Base-by-base conservation (phyloP, 2,329 filamentous ascomycete genomes). In the Cladophialophora bantiana region DNA sequence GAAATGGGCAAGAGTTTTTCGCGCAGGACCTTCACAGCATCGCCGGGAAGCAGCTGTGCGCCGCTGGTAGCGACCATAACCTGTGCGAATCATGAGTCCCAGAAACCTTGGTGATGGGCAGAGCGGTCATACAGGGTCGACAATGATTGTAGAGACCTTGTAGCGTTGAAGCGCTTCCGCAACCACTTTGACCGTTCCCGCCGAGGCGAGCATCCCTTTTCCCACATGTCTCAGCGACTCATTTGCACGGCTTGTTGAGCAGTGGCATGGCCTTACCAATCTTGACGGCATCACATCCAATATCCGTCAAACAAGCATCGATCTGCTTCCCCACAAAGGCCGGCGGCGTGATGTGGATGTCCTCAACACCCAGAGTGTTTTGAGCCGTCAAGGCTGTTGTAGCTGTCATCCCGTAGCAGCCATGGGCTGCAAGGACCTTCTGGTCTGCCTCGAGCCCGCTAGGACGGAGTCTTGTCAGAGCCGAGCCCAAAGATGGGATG, bases 371-470 rank as follows among this genome's bases (percentile, higher is more conserved):
- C 61, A 86, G 84, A 0, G 95, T 99, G 79, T 98, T 97, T 76
- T 98, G 95, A 15, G 93, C 94, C n/a, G 95, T 99, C 75, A 99
- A 82, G 20, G 94, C 94, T 13, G 94, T 96, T 9, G 94, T 97
- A 26, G 94, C 93, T 59, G 94, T 97, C 89, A 97, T 96, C 67
- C 93, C 93, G 83, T 98, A 98, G 81, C 92, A 95, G 67, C 90
- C 89, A 85, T 98, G 93, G 18, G 92, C 92, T 53, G 93, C 91
- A 68, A 97, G 90, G 68, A 96, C 93, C 78, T 97, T 96, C 76
- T 98, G 94, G 77, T 98, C 94, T 45, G 94, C 95, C 79, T 99
- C 94, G 38, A 99, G 87, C 59, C 94, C 95, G 64, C 94, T 97
- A 74, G 40, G 60, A 56, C 9, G 38, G 54, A 35, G 42, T 54